Evolutionary conservation across 1,284 basidiomycete species (phyloP).

Genomic region (Fomitopsis schrenkii): DNA sequence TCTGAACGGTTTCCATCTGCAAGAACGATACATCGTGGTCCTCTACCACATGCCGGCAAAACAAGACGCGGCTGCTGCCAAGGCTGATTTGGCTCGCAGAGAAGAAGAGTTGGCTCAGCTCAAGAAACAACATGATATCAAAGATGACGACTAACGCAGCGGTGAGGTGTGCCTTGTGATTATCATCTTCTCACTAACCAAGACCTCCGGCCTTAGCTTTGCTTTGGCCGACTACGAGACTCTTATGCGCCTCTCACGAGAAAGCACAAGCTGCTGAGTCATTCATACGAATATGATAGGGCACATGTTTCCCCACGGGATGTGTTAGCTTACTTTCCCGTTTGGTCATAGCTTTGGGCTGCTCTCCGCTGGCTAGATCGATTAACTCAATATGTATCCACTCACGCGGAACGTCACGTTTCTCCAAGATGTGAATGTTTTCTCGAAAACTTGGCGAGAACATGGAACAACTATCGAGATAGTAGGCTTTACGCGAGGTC

Average conservation of each 20-base stretch:
- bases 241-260: too few species aligned
- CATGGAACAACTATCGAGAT: neutral
- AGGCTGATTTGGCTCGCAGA: conserved; percentile 87
- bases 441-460: neutral
- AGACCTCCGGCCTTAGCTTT: neutral
- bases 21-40: conserved; percentile 97
- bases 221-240: too few species aligned
- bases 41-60: conserved; percentile 97
- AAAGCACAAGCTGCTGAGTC: neutral
- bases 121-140: conserved; percentile 83
- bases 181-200: neutral
- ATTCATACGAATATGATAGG: neutral
- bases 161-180: neutral
- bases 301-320: neutral
- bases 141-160: conserved; percentile 53
- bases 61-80: conserved; percentile 88
- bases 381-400: neutral
- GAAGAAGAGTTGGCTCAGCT: conserved; percentile 88
- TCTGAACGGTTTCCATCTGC: conserved; percentile 96
- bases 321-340: neutral
- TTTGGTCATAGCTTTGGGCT: neutral
- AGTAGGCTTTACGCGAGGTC: neutral
- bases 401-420: neutral
- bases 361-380: neutral
- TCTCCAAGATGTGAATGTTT: neutral